Percentiles rank a stretch among this genome's conserved stretches.
phyloP scores from a whole-genome alignment of 768 basidiomycete species.

The Leccinum obscurum region DNA sequence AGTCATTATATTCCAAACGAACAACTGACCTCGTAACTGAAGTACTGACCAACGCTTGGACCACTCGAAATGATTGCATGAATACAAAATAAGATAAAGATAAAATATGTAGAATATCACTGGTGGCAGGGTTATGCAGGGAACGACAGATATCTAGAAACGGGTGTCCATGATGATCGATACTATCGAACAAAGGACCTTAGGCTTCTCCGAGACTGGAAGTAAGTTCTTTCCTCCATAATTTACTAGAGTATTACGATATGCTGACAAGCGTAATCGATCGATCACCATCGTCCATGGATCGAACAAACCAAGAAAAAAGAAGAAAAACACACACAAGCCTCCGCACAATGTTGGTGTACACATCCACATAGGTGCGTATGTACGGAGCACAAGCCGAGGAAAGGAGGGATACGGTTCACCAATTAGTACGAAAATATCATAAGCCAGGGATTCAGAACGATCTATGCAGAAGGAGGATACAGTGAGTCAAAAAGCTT shows the following conservation, averaged over 20 bases:
- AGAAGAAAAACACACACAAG: background rate
- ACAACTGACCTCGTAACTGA: no score
- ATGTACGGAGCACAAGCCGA: background rate
- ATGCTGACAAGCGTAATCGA: background rate
- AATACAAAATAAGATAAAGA: background rate
- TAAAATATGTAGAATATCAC: background rate
- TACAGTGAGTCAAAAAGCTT: slow-evolving; percentile 26
- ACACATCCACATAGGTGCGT: background rate
- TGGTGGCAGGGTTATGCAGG: no score
- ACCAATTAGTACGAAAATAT: slow-evolving; percentile 59
- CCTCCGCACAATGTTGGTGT: background rate
- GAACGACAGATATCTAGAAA: background rate
- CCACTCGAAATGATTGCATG: no score
- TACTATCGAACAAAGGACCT: background rate
- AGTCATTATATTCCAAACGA: no score
- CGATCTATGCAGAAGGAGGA: slow-evolving; percentile 46
- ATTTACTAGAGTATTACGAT: background rate
- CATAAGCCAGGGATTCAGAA: slow-evolving; percentile 88
- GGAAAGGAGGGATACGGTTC: background rate
- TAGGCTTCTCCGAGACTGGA: background rate
- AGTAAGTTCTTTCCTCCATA: background rate
- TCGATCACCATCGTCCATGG: background rate
- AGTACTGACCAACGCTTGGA: no score
- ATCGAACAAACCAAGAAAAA: background rate
- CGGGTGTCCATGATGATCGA: background rate